A percentile compares a stretch with the other conserved stretches of the same genome.
Evolutionary conservation across 768 basidiomycete genomes (phyloP).

Genomic region (Candolleomyces eurysporus): DNA sequence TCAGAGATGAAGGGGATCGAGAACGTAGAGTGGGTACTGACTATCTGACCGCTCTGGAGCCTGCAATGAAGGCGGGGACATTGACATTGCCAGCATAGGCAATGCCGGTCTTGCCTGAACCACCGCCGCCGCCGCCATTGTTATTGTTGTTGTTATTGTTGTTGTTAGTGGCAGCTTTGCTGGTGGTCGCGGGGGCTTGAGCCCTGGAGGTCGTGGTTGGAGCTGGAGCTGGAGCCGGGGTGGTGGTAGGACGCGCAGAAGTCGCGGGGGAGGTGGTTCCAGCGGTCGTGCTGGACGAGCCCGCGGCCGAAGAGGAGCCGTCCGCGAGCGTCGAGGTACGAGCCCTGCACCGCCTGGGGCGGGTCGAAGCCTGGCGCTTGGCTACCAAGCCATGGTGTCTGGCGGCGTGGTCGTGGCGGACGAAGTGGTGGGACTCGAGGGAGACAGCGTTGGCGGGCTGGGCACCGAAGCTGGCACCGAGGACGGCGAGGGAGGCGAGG

Average conservation of each 20-base stretch:
- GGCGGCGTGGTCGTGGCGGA: constrained; percentile 36
- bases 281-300: neutral
- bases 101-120: constrained; percentile 53
- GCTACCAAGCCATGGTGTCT: constrained; percentile 43
- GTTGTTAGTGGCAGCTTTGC: neutral
- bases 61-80: constrained; percentile 51
- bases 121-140: constrained; percentile 14
- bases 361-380: constrained; percentile 48
- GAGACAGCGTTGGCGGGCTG: constrained; percentile 53
- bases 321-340: constrained; percentile 23
- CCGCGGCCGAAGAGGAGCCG: constrained; percentile 1
- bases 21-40: constrained; percentile 22
- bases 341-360: constrained; percentile 56
- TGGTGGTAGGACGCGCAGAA: neutral
- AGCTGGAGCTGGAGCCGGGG: constrained; percentile 16
- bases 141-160: neutral
- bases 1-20: neutral
- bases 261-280: neutral
- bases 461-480: constrained; percentile 49
- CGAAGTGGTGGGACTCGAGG: constrained; percentile 36
- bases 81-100: constrained; percentile 53
- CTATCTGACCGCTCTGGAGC: constrained; percentile 34
- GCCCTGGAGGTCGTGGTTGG: neutral
- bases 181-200: neutral
- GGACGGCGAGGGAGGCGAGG: constrained; percentile 53